These are phyloP conservation scores for Didymella keratinophila DNA, from an alignment of 2,329 filamentous ascomycete genomes.

Conservation along the genomic window DNA sequence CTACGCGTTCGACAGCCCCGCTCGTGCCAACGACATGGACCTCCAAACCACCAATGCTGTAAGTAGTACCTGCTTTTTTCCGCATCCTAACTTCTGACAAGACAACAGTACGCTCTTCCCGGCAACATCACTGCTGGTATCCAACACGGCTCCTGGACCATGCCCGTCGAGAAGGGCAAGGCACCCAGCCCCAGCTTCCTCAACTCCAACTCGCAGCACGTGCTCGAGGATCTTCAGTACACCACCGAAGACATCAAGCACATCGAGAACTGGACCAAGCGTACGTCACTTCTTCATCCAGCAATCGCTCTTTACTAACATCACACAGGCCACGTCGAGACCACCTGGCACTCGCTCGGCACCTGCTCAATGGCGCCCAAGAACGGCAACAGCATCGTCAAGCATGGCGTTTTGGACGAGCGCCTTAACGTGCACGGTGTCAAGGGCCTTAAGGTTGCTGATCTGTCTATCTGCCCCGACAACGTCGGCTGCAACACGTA, in stretches of 20 bases:
- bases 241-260: constrained; percentile 67
- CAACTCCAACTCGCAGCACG: constrained; percentile 69
- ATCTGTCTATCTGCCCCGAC: constrained; percentile 78
- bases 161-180: constrained; percentile 64
- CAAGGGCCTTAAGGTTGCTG: constrained; percentile 78
- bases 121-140: constrained; percentile 76
- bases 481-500: constrained; percentile 72
- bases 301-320: constrained; percentile 9
- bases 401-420: constrained; percentile 79
- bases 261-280: constrained; percentile 69
- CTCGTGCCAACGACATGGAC: constrained; percentile 75
- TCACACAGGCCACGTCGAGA: constrained; percentile 68
- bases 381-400: constrained; percentile 80
- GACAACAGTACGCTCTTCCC: constrained; percentile 68
- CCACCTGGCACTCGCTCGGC: constrained; percentile 73
- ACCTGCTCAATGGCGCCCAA: constrained; percentile 80
- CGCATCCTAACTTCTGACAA: constrained; percentile 9
- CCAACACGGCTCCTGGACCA: constrained; percentile 75
- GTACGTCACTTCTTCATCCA: constrained; percentile 29
- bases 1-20: constrained; percentile 74
- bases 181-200: constrained; percentile 60
- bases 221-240: constrained; percentile 73
- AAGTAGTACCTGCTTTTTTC: background rate
- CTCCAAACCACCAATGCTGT: constrained; percentile 73
- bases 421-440: constrained; percentile 80